Evolutionary conservation across 176 grass and related monocot genomes (phyloP).

Genomic region (Thinopyrum elongatum): DNA sequence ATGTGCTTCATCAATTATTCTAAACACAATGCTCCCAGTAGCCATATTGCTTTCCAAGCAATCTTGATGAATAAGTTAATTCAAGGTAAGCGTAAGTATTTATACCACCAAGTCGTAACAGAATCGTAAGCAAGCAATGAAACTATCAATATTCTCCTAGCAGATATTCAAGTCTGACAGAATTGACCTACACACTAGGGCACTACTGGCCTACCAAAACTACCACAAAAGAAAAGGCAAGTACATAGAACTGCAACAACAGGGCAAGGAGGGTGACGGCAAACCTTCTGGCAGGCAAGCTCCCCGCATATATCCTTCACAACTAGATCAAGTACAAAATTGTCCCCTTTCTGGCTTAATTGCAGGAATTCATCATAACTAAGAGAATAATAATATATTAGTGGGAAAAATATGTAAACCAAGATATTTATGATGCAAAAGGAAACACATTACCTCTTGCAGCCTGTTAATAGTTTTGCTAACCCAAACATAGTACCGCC

Average conservation of each 20-base stretch:
- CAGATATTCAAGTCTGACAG: neutral
- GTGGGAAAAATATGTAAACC: slow-evolving; percentile 23
- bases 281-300: slow-evolving; percentile 89
- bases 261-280: slow-evolving; percentile 15
- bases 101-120: neutral
- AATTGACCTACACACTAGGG: neutral
- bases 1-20: neutral
- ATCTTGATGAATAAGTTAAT: neutral
- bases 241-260: neutral
- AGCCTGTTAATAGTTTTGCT: slow-evolving; percentile 97
- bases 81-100: neutral
- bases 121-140: slow-evolving; percentile 4
- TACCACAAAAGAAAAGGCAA: slow-evolving; percentile 19
- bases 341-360: slow-evolving; percentile 95
- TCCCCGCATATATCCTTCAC: slow-evolving; percentile 99
- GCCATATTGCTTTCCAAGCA: neutral
- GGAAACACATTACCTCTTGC: slow-evolving; percentile 55
- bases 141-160: neutral
- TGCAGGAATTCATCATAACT: slow-evolving; percentile 99
- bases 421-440: neutral
- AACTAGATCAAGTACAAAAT: slow-evolving; percentile 94
- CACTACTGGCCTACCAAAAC: neutral
- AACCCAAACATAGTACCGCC: slow-evolving; percentile 95
- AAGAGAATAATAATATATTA: slow-evolving; percentile 47
- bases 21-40: neutral